These are phyloP conservation scores for Alternaria triticina DNA, from an alignment of 2,329 filamentous ascomycete genomes.

Conservation along the genomic window DNA sequence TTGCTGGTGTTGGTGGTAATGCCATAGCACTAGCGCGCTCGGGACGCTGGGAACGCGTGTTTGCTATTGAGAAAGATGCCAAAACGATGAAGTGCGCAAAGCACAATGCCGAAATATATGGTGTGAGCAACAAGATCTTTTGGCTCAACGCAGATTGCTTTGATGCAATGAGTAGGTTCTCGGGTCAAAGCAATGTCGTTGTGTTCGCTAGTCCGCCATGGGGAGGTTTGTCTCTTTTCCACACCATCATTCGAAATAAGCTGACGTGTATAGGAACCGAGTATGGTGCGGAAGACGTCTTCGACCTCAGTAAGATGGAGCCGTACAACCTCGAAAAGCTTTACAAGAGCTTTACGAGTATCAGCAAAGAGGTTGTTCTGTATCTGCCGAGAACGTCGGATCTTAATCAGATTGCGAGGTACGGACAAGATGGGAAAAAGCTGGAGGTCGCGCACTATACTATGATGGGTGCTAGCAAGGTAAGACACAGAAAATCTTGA, in stretches of 20 bases:
- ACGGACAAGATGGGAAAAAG: constrained; percentile 41
- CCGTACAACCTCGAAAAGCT: constrained; percentile 71
- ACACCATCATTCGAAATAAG: neutral
- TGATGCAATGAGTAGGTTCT: constrained; percentile 65
- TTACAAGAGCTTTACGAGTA: constrained; percentile 48
- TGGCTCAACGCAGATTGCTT: constrained; percentile 92
- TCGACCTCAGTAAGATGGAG: constrained; percentile 84
- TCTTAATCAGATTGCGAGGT: constrained; percentile 47
- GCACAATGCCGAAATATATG: constrained; percentile 88
- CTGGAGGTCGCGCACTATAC: constrained; percentile 74
- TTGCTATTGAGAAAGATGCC: constrained; percentile 86
- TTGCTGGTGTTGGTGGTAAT: constrained; percentile 92
- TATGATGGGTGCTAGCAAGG: constrained; percentile 87
- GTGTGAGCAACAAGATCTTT: constrained; percentile 76
- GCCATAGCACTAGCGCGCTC: constrained; percentile 90
- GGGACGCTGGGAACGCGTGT: constrained; percentile 78
- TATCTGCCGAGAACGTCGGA: constrained; percentile 73
- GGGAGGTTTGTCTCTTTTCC: constrained; percentile 63
- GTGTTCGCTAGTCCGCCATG: constrained; percentile 77
- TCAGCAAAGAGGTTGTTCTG: constrained; percentile 66
- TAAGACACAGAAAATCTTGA: constrained; percentile 37
- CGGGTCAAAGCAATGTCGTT: constrained; percentile 60
- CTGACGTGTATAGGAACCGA: constrained; percentile 59
- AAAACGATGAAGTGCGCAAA: constrained; percentile 86
- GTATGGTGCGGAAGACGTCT: constrained; percentile 72